Evolutionary conservation across 805 yeast species (phyloP), one percentile per base, ranked within the genome.

Genomic region (Starmerella stigmatis): DNA sequence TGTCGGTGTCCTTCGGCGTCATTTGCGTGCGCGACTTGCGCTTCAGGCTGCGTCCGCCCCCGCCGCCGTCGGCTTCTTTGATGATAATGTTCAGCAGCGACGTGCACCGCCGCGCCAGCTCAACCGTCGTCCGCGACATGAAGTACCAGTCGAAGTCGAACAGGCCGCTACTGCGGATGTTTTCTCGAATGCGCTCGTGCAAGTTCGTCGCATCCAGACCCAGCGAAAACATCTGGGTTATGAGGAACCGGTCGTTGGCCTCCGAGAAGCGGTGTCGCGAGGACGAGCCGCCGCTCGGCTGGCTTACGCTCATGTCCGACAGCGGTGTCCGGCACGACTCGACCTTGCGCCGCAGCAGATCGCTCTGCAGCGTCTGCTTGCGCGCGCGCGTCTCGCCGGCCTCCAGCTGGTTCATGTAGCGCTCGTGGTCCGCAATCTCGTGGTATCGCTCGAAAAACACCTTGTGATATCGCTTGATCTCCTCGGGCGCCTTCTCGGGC

Each of bases 361-460:
- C 92, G 57, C 78, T 81, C 57, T 86, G 96, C 17, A 79, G 66
- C 53, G 73, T 74, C 11, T 73, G 62, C 54, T 75, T 79, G 36
- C 76, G 66, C 12, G 81, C 71, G 59, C 75, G 79, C 44, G 83
- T 94, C 60, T 92, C 97, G 16, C 96, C 98, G 4, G 72, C 70
- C 59, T 89, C 96, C 48, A 92, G 83, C 55, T 81, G 92, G 17
- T 72, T 68, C 43, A 88, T 64, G 60, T 81, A 85, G 54, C 83
- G 71, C 52, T 92, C 97, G 61, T 79, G 80, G n/a, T 95, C 96
- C 22, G 86, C 95, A 46, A 92, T 78, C 54, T 81, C 85, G 42
- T 74, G 68, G 59, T 76, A 80, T 44, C 81, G 71, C 33, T 70
- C 61, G 95, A 96, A 88, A 60, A 89, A 92, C 4, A 74, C 81